These are phyloP conservation scores for Hibiscus tridactylites DNA, from an alignment of 345 rosid genomes.

Conservation along the genomic window DNA sequence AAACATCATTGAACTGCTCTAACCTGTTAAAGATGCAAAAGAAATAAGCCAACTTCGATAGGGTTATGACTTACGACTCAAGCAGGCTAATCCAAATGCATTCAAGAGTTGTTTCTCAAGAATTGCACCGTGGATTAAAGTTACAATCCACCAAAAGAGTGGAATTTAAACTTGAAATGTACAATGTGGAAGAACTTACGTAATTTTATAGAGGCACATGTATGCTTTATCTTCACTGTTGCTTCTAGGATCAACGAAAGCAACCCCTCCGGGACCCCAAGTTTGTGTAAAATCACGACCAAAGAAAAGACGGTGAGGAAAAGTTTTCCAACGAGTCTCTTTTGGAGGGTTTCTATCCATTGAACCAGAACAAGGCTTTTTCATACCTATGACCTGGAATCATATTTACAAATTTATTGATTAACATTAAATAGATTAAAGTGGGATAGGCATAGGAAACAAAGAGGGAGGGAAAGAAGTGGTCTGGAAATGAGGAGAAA, in stretches of 20 bases:
- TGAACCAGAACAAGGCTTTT: constrained; percentile 57
- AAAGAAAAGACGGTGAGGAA: constrained; percentile 71
- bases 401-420: neutral
- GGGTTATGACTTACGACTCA: neutral
- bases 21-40: constrained; percentile 40
- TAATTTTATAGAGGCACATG: constrained; percentile 68
- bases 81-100: neutral
- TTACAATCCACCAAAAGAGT: neutral
- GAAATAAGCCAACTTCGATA: neutral
- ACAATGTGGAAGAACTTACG: constrained; percentile 35
- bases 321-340: constrained; percentile 61
- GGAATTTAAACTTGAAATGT: neutral
- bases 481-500: too few species aligned
- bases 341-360: constrained; percentile 63
- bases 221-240: constrained; percentile 33
- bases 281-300: constrained; percentile 49
- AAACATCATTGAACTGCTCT: constrained; percentile 89
- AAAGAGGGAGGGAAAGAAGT: neutral
- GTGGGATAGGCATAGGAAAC: neutral
- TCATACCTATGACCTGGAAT: constrained; percentile 68
- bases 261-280: constrained; percentile 91
- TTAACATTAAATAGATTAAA: neutral
- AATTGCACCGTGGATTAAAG: neutral
- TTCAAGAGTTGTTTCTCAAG: neutral
- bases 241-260: constrained; percentile 63